phyloP scores from a whole-genome alignment of 179 eudicot species.

The Camellia oleifera region DNA sequence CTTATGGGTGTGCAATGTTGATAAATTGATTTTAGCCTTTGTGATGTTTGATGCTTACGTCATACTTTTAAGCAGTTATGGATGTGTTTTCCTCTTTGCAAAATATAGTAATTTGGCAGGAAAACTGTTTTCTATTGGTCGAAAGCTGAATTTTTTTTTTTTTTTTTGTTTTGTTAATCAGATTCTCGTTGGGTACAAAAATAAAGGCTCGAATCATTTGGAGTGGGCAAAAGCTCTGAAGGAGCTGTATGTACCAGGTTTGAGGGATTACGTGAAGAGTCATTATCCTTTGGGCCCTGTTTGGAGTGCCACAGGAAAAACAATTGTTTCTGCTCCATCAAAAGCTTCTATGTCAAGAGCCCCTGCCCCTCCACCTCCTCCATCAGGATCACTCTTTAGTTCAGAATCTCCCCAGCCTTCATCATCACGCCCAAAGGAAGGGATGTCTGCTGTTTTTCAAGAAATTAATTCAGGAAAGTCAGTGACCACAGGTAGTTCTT shows the following conservation, averaged over 20 bases:
- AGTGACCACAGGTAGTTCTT: conserved; percentile 64
- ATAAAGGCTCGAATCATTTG: conserved; percentile 78
- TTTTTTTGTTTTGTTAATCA: conserved; percentile 17
- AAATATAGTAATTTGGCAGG: neutral
- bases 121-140: neutral
- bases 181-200: conserved; percentile 89
- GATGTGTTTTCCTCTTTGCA: neutral
- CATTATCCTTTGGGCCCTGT: conserved; percentile 90
- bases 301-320: conserved; percentile 78
- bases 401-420: conserved; percentile 64
- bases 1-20: neutral
- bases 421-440: conserved; percentile 59
- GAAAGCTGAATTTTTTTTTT: neutral
- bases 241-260: conserved; percentile 84
- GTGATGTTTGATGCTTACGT: neutral
- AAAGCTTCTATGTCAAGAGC: conserved; percentile 51
- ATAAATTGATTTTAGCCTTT: neutral
- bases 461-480: conserved; percentile 80
- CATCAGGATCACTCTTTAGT: conserved; percentile 67
- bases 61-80: neutral
- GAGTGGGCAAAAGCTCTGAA: conserved; percentile 98
- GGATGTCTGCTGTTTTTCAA: conserved; percentile 90
- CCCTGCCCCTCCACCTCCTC: conserved; percentile 86
- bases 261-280: conserved; percentile 92
- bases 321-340: conserved; percentile 50